Base-by-base conservation (phyloP, 1,284 basidiomycete species). In the Xerocomus amazonicus region DNA sequence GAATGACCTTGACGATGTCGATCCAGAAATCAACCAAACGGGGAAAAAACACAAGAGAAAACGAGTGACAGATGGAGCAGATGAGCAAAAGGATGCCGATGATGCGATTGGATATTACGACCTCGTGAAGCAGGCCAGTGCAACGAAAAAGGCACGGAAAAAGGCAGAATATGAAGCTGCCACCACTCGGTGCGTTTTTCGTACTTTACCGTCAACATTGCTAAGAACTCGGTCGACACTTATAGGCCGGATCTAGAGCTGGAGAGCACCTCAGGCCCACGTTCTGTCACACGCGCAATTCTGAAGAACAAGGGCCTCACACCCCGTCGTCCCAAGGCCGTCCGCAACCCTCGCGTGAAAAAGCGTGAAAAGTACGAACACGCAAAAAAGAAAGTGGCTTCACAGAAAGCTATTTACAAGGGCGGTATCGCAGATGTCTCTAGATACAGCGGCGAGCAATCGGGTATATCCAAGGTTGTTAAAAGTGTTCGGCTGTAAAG, bases 321-420 rank as follows among this genome's bases (percentile, higher is more conserved):
- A 14, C 93, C 94, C 2, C 81, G 79, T 57, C 83, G 94, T 46
- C 74, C 86, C 44, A 97, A 97, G 72, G 77, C 74, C 47, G 90
- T 92, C 35, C 90, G 93, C 58, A 97, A 97, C 72, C 93, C 94
- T 29, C 84, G 94, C 59, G 93, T 97, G 70, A 97, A 97, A 81
- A 97, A 97, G 71, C 81, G 90, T 43, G 78, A 87, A 69, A 87
- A 83, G 63, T 97, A 87, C 76, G 93, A 94, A 63, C 88, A 96
- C 72, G 94, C 93, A 53, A 90, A 95, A 77, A 92, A 90, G 75
- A 92, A 87, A 71, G 75, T 97, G 16, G 76, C 84, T 26, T 92
- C 88, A 28, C 91, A 94, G 70, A 87, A 91, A 67, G 84, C 92
- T 17, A 79, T 93, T 26, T 97, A 84, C 79, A 94, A 90, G 68